Evolutionary conservation across 1,284 basidiomycete species (phyloP), one percentile per base, ranked within the genome.

Genomic region (Pseudozyma sp.): DNA sequence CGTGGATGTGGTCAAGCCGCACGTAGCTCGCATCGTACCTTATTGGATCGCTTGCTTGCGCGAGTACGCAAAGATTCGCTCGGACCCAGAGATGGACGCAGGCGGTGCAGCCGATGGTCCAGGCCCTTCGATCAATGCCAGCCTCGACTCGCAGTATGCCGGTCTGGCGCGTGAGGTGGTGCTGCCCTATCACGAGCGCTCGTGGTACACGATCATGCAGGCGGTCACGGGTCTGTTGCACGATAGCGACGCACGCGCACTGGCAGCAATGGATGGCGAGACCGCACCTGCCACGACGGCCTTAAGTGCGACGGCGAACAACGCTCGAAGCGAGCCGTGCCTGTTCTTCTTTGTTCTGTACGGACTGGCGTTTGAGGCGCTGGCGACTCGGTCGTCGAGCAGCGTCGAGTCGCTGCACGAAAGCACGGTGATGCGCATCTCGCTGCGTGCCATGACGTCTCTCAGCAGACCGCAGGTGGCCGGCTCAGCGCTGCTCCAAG

Each of bases 31-130:
- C 0, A 88, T 99, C 17, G 90, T 91, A 5, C 89, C 90, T 0
- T 89, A 94, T 59, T 99, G 97, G 97, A 89, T 97, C 47, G 90
- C 92, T 0, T 89, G 91, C 3, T 86, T 99, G 42, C 88, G 94
- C 4, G 95, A 98, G 85, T 99, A 95, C 78, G 95, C 96, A 0
- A 91, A 91, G 72, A 91, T 98, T 55, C 89, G 77, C 29, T 78
- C 92, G 8, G 94, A 97, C 78, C 92, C 94, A 0, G 96, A 97
- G 33, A 69, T 72, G 58, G 68, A 68, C 31, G 73, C 65, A 4
- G 62, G 59, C 29, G 67, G 66, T 39, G 56, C 60, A 30, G 52
- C 90, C 16, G 89, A 90, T 17, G 89, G 90, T 0, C 71, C 76
- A 3, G 78, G 80, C 11, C 78, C 79, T 5, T 68, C 74, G 16